Percentiles rank a stretch among this genome's conserved stretches.
phyloP scores from a whole-genome alignment of 176 grass and related monocot species.

The Bonia amplexicaulis region DNA sequence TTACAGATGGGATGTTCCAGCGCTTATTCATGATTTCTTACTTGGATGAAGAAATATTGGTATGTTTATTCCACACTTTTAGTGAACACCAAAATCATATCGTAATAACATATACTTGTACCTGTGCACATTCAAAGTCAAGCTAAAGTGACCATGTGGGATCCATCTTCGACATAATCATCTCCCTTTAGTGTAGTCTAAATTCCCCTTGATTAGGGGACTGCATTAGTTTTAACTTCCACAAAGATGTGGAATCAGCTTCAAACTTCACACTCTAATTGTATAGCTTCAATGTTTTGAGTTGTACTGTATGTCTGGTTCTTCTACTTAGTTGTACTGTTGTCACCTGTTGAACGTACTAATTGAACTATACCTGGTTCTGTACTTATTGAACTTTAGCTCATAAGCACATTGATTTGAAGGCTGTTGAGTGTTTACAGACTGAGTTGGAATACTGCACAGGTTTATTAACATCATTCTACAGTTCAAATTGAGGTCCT shows the following conservation, averaged over 20 bases:
- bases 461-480: neutral
- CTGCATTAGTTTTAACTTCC: neutral
- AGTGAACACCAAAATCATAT: neutral
- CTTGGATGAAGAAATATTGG: slow-evolving; percentile 98
- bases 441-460: neutral
- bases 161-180: neutral
- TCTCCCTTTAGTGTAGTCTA: neutral
- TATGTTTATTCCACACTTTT: slow-evolving; percentile 38
- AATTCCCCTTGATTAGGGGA: neutral
- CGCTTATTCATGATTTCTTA: slow-evolving; percentile 98
- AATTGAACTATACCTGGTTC: slow-evolving; percentile 10
- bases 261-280: neutral
- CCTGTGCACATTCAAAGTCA: neutral
- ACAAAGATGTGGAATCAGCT: neutral
- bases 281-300: neutral
- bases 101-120: neutral
- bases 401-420: neutral
- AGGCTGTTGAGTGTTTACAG: slow-evolving; percentile 3
- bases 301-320: neutral
- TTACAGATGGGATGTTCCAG: slow-evolving; percentile 63
- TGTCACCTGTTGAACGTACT: neutral
- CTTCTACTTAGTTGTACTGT: neutral
- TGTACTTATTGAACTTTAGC: neutral
- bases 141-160: neutral
- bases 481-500: neutral